Percentiles rank a stretch among this genome's conserved stretches.
Conservation (phyloP, 2,329 filamentous ascomycete species). For the Camillea tinctor region DNA sequence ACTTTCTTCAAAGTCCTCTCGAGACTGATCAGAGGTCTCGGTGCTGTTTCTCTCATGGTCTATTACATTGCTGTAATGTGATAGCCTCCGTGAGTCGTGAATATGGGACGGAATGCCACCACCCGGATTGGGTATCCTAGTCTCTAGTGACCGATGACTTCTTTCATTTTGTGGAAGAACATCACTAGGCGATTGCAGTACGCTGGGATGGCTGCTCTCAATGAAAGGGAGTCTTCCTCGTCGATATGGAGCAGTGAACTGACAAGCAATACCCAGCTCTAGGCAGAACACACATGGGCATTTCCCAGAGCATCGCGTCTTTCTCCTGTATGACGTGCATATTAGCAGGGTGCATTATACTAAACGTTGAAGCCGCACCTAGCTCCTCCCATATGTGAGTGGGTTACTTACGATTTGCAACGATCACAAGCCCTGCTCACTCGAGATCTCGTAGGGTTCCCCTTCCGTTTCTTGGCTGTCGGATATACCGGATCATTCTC, state of each 20-base stretch:
- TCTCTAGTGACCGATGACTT: neutral
- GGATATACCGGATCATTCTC: slow-evolving; percentile 1
- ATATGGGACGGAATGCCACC: neutral
- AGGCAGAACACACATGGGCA: slow-evolving; percentile 4
- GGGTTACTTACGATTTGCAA: slow-evolving; percentile 3
- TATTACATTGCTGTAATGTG: neutral
- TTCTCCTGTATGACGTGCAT: neutral
- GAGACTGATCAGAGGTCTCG: neutral
- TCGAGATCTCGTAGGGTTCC: slow-evolving; percentile 3
- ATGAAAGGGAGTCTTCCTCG: slow-evolving; percentile 3
- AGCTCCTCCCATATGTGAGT: neutral
- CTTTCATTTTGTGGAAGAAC: neutral
- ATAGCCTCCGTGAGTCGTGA: neutral
- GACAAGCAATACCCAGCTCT: slow-evolving; percentile 5
- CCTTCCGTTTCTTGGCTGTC: slow-evolving; percentile 5
- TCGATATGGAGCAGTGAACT: slow-evolving; percentile 7
- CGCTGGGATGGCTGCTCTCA: neutral
- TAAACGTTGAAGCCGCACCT: neutral
- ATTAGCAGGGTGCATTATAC: neutral
- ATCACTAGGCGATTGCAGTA: neutral
- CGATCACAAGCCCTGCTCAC: slow-evolving; percentile 7
- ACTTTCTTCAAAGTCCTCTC: neutral
- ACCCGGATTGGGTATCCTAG: too few species aligned
- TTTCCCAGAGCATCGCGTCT: slow-evolving; percentile 8
- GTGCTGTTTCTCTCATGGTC: neutral